Conservation (phyloP, 2,329 filamentous ascomycete genomes). For the Fusarium camptoceras region DNA sequence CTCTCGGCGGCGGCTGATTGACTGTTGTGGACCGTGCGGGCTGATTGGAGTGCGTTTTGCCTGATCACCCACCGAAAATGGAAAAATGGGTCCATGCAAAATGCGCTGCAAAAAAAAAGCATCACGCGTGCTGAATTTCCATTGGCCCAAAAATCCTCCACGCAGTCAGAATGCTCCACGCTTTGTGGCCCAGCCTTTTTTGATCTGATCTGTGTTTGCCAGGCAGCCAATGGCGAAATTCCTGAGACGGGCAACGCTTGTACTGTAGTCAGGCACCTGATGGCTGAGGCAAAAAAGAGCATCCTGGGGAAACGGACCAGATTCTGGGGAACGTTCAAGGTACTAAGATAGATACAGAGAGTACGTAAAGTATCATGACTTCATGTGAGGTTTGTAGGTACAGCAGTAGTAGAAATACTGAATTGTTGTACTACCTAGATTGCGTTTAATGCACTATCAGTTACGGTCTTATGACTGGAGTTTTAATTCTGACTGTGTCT, state of each 20-base stretch:
- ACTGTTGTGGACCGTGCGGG: constrained; percentile 41
- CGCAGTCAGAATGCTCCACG: constrained; percentile 10
- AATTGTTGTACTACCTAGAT: neutral
- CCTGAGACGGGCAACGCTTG: neutral
- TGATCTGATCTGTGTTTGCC: constrained; percentile 20
- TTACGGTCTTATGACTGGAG: neutral
- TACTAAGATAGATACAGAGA: neutral
- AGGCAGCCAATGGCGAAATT: constrained; percentile 35
- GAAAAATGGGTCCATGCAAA: constrained; percentile 36
- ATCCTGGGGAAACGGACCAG: constrained; percentile 15
- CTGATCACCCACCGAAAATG: constrained; percentile 45
- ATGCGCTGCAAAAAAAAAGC: constrained; percentile 37
- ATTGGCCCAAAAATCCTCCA: constrained; percentile 40
- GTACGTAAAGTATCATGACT: neutral
- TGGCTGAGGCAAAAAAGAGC: constrained; percentile 20
- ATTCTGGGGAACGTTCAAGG: constrained; percentile 26
- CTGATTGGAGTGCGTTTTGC: constrained; percentile 39
- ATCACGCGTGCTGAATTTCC: constrained; percentile 43
- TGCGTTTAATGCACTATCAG: neutral
- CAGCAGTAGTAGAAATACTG: neutral
- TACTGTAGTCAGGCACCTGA: constrained; percentile 24
- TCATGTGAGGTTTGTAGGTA: neutral
- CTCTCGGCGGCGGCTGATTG: constrained; percentile 55
- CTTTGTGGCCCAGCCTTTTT: constrained; percentile 7
- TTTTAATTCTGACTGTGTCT: neutral